A percentile compares a stretch with the other conserved stretches of the same genome.
phyloP scores from a whole-genome alignment of 2,329 filamentous ascomycete genomes.

The Botrytis medusae region DNA sequence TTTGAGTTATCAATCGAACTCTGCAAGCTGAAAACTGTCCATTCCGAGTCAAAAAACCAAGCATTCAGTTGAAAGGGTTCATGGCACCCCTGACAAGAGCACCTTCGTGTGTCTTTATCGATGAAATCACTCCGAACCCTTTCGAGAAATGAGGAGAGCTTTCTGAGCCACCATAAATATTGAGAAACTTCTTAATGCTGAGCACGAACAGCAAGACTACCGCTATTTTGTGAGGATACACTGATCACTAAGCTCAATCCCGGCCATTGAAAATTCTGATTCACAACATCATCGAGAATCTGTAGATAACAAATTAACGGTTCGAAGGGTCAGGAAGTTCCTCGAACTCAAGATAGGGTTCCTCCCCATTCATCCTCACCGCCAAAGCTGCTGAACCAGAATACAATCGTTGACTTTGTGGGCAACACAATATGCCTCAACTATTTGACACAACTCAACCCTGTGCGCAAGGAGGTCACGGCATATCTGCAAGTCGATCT shows the following conservation, averaged over 20 bases:
- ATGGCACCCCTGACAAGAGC: not conserved
- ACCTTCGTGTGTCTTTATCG: not conserved
- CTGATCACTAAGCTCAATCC: not conserved
- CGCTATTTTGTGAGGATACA: not conserved
- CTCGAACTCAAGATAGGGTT: not conserved
- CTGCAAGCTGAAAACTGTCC: not conserved
- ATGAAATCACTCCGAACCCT: not conserved
- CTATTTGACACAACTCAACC: not conserved
- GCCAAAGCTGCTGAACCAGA: not conserved
- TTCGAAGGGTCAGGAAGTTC: not conserved
- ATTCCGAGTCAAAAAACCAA: not conserved
- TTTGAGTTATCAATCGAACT: not conserved
- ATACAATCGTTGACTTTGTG: not conserved
- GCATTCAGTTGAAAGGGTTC: not conserved
- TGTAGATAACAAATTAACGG: fast-evolving
- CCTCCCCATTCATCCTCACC: not conserved
- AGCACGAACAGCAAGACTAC: not conserved
- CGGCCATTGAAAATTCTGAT: not conserved
- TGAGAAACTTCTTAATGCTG: not conserved
- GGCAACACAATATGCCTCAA: not conserved
- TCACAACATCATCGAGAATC: not conserved
- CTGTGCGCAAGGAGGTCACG: not conserved
- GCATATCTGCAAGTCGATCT: not conserved
- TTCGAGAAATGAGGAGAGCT: not conserved
- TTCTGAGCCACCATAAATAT: not conserved